Evolutionary conservation across 2,329 filamentous ascomycete species (phyloP).

Genomic region (Alternaria arborescens): DNA sequence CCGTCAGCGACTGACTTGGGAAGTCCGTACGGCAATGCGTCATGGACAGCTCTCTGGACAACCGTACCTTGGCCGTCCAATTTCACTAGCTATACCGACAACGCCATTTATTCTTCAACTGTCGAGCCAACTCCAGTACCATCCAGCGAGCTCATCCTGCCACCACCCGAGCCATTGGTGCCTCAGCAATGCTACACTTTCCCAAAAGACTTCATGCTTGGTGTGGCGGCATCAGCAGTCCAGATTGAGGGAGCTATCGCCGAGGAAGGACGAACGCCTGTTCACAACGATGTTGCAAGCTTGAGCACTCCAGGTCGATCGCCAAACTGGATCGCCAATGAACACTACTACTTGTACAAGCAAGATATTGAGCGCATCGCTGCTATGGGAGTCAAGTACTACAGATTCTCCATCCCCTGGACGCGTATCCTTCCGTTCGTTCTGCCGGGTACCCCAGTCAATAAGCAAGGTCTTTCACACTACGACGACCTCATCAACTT

Average conservation of each 20-base stretch:
- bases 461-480: slow-evolving; percentile 61
- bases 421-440: slow-evolving; percentile 63
- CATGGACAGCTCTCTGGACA: slow-evolving; percentile 52
- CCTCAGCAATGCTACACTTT: slow-evolving; percentile 61
- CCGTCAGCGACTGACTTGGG: slow-evolving; percentile 45
- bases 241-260: slow-evolving; percentile 45
- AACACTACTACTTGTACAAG: slow-evolving; percentile 66
- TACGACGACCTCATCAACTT: slow-evolving; percentile 65
- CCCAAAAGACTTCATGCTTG: slow-evolving; percentile 55
- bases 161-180: slow-evolving; percentile 62
- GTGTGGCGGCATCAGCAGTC: slow-evolving; percentile 38
- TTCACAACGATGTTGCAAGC: slow-evolving; percentile 27
- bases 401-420: slow-evolving; percentile 64
- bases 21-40: slow-evolving; percentile 52
- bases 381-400: slow-evolving; percentile 61
- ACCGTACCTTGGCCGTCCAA: slow-evolving; percentile 42
- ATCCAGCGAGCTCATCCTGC: slow-evolving; percentile 63
- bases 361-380: slow-evolving; percentile 65
- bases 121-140: slow-evolving; percentile 65
- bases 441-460: slow-evolving; percentile 60
- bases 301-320: slow-evolving; percentile 18
- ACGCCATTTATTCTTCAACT: slow-evolving; percentile 59
- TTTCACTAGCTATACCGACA: slow-evolving; percentile 36
- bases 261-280: slow-evolving; percentile 41
- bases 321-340: slow-evolving; percentile 51